These are phyloP conservation scores for Beauveria pseudobassiana DNA, from an alignment of 2,329 filamentous ascomycete genomes.

Conservation along the genomic window DNA sequence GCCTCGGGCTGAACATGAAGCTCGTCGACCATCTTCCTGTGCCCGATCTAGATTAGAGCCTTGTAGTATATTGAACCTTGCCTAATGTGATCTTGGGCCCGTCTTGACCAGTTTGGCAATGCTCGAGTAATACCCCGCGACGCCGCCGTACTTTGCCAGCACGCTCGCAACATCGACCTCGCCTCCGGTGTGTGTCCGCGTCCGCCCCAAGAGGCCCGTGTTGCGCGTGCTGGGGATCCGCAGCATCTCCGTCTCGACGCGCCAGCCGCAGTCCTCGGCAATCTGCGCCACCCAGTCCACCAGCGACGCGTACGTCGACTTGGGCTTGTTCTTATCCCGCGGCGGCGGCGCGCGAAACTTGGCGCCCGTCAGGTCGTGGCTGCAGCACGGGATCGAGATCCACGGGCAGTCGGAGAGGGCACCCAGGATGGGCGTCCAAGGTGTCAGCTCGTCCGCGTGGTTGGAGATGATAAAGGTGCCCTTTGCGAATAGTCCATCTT, in stretches of 20 bases:
- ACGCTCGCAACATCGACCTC: slow-evolving; percentile 36
- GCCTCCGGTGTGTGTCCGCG: slow-evolving; percentile 20
- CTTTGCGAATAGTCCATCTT: slow-evolving; percentile 59
- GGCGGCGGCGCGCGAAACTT: slow-evolving; percentile 60
- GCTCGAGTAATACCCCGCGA: slow-evolving; percentile 50
- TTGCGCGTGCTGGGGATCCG: slow-evolving; percentile 91
- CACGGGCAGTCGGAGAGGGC: slow-evolving; percentile 70
- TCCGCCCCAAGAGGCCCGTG: slow-evolving; percentile 67
- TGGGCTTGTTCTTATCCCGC: slow-evolving; percentile 39
- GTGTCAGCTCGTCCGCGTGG: slow-evolving; percentile 91
- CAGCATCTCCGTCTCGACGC: slow-evolving; percentile 74
- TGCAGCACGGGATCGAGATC: slow-evolving; percentile 92
- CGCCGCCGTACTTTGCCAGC: slow-evolving; percentile 45
- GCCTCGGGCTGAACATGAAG: slow-evolving; percentile 58
- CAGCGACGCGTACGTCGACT: slow-evolving; percentile 75
- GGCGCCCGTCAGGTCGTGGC: slow-evolving; percentile 72
- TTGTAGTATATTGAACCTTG: neutral
- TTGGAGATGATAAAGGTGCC: slow-evolving; percentile 93
- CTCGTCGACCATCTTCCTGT: slow-evolving; percentile 70
- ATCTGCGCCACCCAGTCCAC: slow-evolving; percentile 70
- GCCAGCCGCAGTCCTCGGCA: slow-evolving; percentile 64
- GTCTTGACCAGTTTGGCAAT: slow-evolving; percentile 54
- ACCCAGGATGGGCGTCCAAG: slow-evolving; percentile 89
- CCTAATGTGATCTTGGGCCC: slow-evolving; percentile 17
- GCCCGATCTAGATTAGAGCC: slow-evolving; percentile 47